phyloP scores from a whole-genome alignment of 2,329 filamentous ascomycete species.

The Aspergillus jensenii region DNA sequence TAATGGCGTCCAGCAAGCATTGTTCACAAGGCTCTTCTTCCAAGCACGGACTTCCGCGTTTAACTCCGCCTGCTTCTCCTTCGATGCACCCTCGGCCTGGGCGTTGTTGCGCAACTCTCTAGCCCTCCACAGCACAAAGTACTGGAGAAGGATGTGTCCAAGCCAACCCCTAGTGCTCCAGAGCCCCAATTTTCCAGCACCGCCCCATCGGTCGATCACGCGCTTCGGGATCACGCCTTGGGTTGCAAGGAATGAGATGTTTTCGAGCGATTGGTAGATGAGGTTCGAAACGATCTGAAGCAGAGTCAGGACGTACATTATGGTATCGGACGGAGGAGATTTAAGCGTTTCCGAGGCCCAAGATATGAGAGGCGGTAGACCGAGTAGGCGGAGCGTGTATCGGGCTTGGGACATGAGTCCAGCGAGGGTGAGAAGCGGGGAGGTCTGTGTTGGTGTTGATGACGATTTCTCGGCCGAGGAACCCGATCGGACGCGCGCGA shows the following conservation, averaged over 20 bases:
- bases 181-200: conserved; percentile 61
- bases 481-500: conserved; percentile 30
- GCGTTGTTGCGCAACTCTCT: conserved; percentile 32
- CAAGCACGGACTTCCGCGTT: conserved; percentile 53
- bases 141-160: conserved; percentile 72
- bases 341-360: conserved; percentile 67
- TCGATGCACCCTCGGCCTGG: conserved; percentile 25
- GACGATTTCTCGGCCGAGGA: conserved; percentile 30
- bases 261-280: conserved; percentile 78
- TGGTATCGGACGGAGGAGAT: conserved; percentile 42
- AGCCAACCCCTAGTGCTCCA: conserved; percentile 82
- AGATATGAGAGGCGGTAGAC: conserved; percentile 72
- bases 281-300: conserved; percentile 68
- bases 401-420: conserved; percentile 51
- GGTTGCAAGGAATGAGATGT: conserved; percentile 71
- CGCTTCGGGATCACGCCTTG: conserved; percentile 65
- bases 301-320: conserved; percentile 58
- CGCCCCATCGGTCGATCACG: conserved; percentile 44
- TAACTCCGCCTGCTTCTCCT: conserved; percentile 31
- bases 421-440: conserved; percentile 51
- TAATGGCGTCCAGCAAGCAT: conserved; percentile 75
- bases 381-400: conserved; percentile 58
- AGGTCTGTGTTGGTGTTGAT: conserved; percentile 19
- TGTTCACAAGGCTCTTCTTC: conserved; percentile 63
- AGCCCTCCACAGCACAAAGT: conserved; percentile 61